A percentile compares a stretch with the other conserved stretches of the same genome.
These are phyloP conservation scores for Candida krabiensis DNA, from an alignment of 805 yeast species.

Conservation along the genomic window DNA sequence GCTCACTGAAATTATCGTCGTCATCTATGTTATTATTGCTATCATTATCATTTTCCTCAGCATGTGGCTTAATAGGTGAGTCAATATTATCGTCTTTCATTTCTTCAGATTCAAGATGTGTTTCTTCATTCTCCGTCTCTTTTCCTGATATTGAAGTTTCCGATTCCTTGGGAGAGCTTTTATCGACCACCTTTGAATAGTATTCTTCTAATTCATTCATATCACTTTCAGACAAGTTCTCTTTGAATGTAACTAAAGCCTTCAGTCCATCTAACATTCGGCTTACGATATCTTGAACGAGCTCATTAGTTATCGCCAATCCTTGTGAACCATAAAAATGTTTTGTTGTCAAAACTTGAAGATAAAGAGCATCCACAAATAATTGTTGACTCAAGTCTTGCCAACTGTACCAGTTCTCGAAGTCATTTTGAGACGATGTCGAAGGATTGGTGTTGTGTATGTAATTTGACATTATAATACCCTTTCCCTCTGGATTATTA, in stretches of 20 bases:
- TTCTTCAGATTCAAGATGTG: neutral
- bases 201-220: constrained; percentile 16
- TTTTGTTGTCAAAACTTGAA: constrained; percentile 37
- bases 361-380: constrained; percentile 38
- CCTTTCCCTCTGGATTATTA: constrained; percentile 24
- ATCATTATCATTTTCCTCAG: constrained; percentile 5
- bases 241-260: constrained; percentile 24
- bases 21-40: constrained; percentile 1
- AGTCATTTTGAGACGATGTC: constrained; percentile 22
- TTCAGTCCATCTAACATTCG: constrained; percentile 31
- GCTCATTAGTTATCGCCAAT: constrained; percentile 24
- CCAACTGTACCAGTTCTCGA: constrained; percentile 36
- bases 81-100: neutral
- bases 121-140: neutral
- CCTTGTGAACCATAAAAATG: constrained; percentile 24
- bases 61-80: neutral
- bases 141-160: neutral
- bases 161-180: neutral
- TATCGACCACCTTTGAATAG: constrained; percentile 12
- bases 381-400: constrained; percentile 36
- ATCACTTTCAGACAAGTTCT: constrained; percentile 16
- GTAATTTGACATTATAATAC: constrained; percentile 22
- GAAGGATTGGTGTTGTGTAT: constrained; percentile 27
- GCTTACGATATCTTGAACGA: constrained; percentile 32
- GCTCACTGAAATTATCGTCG: constrained; percentile 1